Evolutionary conservation across 1,284 basidiomycete genomes (phyloP), one percentile per base, ranked within the genome.

Genomic region (Tremellales sp.): DNA sequence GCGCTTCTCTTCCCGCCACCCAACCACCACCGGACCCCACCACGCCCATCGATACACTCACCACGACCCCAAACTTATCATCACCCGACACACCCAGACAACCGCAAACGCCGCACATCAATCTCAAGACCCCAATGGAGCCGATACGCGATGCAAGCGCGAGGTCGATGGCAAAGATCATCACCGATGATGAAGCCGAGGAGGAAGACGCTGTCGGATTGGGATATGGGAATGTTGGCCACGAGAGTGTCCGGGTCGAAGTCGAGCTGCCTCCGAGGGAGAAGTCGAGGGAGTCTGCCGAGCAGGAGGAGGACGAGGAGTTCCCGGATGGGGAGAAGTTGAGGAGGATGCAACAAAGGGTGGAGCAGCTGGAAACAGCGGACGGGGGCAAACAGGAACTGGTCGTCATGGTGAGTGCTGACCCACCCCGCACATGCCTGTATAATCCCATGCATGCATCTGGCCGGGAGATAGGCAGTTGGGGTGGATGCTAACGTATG

Each of bases 371-470:
- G 18, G 46, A 48, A 2, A n/a, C n/a, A n/a, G 35, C 7, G 31
- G 40, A 19, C 26, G 45, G 27, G 12, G 47, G 51, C 18, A 52
- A 40, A 6, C 35, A 60, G 29, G 51, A 63, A 37, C 40, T 66
- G 28, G 38, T 51, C 21, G 39, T 35, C 16, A 64, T 66, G 60
- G 65, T 66, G 45, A 49, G 64, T 48, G n/a, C n/a, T n/a, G n/a
- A n/a, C 21, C 5, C 3, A 9, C 25, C 18, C 16, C 7, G 8
- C 16, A 32, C 21, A 10, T 13, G 21, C 5, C 22, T 10, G 25
- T 12, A 24, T 5, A 35, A 28, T 16, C 24, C 10, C 7, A 39
- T 31, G 44, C 21, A 34, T 29, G 8, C 24, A n/a, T 18, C 18
- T 28, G 5, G 35, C 43, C 1, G 14, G 12, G 3, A 13, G 1